phyloP scores from a whole-genome alignment of 2,329 filamentous ascomycete genomes.

The Fusarium multiceps region DNA sequence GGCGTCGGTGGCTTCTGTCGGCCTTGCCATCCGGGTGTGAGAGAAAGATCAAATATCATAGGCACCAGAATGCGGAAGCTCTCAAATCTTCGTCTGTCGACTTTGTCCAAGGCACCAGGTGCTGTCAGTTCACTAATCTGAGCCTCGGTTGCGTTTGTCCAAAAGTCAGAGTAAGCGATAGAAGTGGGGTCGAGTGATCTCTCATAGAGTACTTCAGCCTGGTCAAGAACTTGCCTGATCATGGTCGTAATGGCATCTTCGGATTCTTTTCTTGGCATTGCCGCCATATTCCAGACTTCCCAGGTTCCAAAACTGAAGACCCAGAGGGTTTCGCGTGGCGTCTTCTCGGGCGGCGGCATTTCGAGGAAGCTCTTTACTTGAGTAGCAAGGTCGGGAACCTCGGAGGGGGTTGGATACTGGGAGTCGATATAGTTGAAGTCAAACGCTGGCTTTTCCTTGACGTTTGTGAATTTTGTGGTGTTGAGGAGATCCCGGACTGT shows the following conservation, averaged over 20 bases:
- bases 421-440: conserved; percentile 58
- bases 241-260: conserved; percentile 53
- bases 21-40: conserved; percentile 64
- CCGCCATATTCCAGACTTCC: conserved; percentile 65
- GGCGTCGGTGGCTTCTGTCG: conserved; percentile 57
- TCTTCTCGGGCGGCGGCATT: conserved; percentile 47
- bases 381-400: conserved; percentile 55
- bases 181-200: conserved; percentile 56
- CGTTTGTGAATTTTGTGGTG: conserved; percentile 48
- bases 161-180: conserved; percentile 59
- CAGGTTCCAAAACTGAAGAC: conserved; percentile 65
- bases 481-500: conserved; percentile 52
- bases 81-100: conserved; percentile 49
- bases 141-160: conserved; percentile 46
- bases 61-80: conserved; percentile 65
- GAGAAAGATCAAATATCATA: conserved; percentile 63
- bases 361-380: conserved; percentile 61
- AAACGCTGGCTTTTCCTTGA: conserved; percentile 50
- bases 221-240: conserved; percentile 55
- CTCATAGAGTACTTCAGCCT: conserved; percentile 60
- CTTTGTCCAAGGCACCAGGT: conserved; percentile 34
- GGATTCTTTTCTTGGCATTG: conserved; percentile 56
- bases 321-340: conserved; percentile 63
- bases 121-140: conserved; percentile 45
- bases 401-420: conserved; percentile 55